Conservation (phyloP, 495 filamentous ascomycete species). For the Aspergillus asperescens region DNA sequence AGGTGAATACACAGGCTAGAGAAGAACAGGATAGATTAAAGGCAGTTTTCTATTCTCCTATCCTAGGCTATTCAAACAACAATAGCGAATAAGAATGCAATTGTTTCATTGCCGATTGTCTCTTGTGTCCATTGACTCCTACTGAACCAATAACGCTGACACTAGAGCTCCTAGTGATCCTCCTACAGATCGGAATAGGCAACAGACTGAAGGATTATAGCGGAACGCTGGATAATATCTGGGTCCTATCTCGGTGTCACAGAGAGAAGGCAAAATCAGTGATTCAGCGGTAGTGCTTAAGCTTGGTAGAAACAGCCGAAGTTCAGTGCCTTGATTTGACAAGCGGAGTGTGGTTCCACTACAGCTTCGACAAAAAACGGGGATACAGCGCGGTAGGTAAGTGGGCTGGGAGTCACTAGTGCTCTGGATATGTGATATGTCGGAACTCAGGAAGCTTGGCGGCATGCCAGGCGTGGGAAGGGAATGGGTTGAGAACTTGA, state of each 20-base stretch:
- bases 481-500: too few relatives aligned
- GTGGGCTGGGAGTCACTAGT: too few relatives aligned
- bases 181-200: background rate
- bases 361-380: background rate
- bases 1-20: background rate
- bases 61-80: background rate
- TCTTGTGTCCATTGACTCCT: background rate
- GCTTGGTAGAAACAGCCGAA: constrained; percentile 10
- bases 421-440: too few relatives aligned
- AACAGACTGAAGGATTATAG: background rate
- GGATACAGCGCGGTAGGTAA: constrained; percentile 2
- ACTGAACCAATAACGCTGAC: too few relatives aligned
- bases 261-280: background rate
- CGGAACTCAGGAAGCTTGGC: background rate
- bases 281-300: background rate
- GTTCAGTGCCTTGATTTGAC: background rate
- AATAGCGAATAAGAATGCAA: background rate
- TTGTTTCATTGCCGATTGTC: background rate
- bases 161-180: too few relatives aligned
- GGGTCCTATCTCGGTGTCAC: background rate
- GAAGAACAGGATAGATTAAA: background rate
- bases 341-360: background rate
- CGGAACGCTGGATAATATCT: constrained; percentile 1
- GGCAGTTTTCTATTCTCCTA: background rate
- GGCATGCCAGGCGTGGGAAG: background rate